These are phyloP conservation scores for Dactylella cylindrospora DNA, from an alignment of 2,329 filamentous ascomycete species.

Conservation along the genomic window DNA sequence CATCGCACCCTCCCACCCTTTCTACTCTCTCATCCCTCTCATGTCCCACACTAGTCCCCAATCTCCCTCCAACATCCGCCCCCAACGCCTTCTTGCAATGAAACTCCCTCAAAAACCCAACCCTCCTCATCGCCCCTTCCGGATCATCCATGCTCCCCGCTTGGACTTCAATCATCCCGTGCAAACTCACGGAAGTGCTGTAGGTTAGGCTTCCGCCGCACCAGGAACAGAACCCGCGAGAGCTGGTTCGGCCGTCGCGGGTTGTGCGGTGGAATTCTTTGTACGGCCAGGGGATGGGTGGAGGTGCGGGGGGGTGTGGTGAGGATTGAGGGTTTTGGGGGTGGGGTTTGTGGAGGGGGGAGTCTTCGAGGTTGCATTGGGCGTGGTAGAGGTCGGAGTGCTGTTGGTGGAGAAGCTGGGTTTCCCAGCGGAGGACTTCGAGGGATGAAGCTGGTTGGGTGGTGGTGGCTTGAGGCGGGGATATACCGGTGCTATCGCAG, in stretches of 20 bases:
- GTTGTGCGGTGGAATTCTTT: conserved; percentile 24
- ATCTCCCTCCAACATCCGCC: conserved; percentile 15
- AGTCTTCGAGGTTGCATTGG: too few relatives aligned
- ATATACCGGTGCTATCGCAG: conserved; percentile 19
- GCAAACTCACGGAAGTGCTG: conserved; percentile 22
- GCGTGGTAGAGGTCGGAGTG: conserved; percentile 3
- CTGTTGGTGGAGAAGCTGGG: conserved; percentile 35
- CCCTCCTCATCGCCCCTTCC: conserved; percentile 7
- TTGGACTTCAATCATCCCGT: conserved; percentile 29
- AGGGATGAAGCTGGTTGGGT: conserved; percentile 14
- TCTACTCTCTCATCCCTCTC: conserved; percentile 13
- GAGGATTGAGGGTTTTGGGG: conserved; percentile 13
- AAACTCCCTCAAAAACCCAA: conserved; percentile 30
- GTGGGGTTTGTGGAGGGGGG: neutral
- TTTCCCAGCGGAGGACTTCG: conserved; percentile 37
- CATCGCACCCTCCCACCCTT: conserved; percentile 16
- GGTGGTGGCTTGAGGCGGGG: neutral
- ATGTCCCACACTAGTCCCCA: conserved; percentile 16
- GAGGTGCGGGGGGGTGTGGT: conserved; percentile 9
- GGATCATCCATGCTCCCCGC: conserved; percentile 41
- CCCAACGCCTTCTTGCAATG: conserved; percentile 21
- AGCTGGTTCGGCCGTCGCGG: conserved; percentile 30
- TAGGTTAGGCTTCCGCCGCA: conserved; percentile 33
- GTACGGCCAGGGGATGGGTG: conserved; percentile 32
- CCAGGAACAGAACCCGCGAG: conserved; percentile 33